Base-by-base conservation (phyloP, 2,329 filamentous ascomycete species). In the Mycosphaerella arachidis region DNA sequence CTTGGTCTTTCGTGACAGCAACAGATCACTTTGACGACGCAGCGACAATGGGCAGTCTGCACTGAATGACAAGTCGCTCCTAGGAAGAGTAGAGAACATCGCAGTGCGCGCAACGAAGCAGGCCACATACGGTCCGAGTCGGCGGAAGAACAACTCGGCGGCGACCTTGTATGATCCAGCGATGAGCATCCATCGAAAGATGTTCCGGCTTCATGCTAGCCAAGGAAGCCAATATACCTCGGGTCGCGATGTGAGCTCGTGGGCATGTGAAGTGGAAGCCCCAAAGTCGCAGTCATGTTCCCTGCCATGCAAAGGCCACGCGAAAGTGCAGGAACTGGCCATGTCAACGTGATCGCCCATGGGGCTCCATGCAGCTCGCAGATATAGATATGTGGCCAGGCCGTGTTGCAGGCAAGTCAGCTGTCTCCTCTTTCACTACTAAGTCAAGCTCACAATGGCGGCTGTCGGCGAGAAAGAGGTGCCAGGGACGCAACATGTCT, bases 401-500 rank as follows among this genome's bases (percentile, higher is more conserved):
- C 37, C 37, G 16, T 40, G 37, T n/a, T 7, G 6, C 37, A 40
- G 37, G 4, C 16, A 40, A 40, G 13, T 40, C 12, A 40, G 37
- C 10, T 40, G 13, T 40, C 37, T 40, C 37, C 37, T 40, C 48
- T 45, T 56, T 56, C 58, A 45, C 56, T 40, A 13, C 37, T 40
- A 13, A 13, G 2, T n/a, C 9, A n/a, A 13, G 13, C 85, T 20
- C 29, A 52, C 43, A 30, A 65, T 86, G 63, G 72, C 75, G 45
- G 80, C 73, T 3, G 82, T 81, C 74, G 76, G 71, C 0, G 69
- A 79, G 55, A 77, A 79, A 30, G 79, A 85, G 63, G 61, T 43
- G 29, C 24, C 55, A 16, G 53, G 53, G 12, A 60, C 61, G 18
- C 60, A 65, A 27, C 64, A 67, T 59, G 59, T 61, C 37, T 13